phyloP scores from a whole-genome alignment of 1,284 basidiomycete genomes.

The Malassezia caprae region DNA sequence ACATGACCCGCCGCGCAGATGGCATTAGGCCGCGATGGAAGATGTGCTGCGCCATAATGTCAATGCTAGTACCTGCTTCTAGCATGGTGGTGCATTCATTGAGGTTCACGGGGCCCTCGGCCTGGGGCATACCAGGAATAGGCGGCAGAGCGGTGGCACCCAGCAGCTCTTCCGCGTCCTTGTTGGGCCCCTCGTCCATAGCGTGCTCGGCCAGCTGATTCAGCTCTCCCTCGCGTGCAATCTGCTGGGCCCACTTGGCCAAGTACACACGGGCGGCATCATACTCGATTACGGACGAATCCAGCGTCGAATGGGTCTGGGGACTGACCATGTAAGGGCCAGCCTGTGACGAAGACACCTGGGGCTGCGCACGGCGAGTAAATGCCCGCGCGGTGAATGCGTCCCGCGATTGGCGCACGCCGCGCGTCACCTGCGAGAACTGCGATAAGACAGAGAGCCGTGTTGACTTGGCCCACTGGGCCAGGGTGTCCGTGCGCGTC shows the following conservation, averaged over 20 bases:
- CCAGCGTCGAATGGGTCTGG: constrained; percentile 20
- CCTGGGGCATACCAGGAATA: neutral
- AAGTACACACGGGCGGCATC: constrained; percentile 91
- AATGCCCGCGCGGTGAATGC: constrained; percentile 33
- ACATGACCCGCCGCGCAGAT: constrained; percentile 52
- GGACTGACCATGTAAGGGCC: constrained; percentile 26
- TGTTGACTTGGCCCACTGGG: constrained; percentile 35
- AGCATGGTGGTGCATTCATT: constrained; percentile 25
- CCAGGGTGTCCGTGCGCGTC: constrained; percentile 23
- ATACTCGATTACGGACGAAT: constrained; percentile 58
- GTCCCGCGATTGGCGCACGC: constrained; percentile 34
- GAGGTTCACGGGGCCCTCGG: neutral
- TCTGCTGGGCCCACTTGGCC: constrained; percentile 88
- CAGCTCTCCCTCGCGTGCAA: constrained; percentile 53
- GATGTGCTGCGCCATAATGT: constrained; percentile 25
- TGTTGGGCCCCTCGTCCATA: constrained; percentile 13
- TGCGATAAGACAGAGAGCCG: constrained; percentile 37
- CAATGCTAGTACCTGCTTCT: constrained; percentile 14
- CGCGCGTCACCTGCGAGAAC: constrained; percentile 39
- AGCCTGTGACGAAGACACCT: constrained; percentile 36
- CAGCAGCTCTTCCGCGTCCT: constrained; percentile 7
- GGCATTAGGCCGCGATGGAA: constrained; percentile 32
- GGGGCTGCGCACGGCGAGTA: constrained; percentile 26
- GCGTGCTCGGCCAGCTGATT: constrained; percentile 18
- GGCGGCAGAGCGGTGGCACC: constrained; percentile 8